Evolutionary conservation across 257 asterid genomes (phyloP).

Genomic region (Primulina tabacum): DNA sequence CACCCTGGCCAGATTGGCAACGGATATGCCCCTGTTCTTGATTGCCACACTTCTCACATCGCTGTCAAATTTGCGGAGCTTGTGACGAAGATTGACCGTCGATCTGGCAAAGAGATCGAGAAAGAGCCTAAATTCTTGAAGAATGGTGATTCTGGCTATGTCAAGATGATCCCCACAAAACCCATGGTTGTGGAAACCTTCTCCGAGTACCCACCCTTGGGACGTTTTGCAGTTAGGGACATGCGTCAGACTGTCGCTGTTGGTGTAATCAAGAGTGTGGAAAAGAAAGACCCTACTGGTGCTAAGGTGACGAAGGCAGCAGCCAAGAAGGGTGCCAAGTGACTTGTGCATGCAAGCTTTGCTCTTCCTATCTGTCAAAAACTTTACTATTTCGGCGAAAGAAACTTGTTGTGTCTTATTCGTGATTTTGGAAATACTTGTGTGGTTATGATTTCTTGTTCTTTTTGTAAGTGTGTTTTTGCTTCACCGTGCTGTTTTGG

Average conservation of each 20-base stretch:
- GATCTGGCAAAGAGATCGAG: conserved; percentile 41
- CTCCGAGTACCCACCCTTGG: conserved; percentile 37
- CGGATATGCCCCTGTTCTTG: conserved; percentile 43
- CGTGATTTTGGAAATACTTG: neutral
- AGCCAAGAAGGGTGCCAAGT: conserved; percentile 46
- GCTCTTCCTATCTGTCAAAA: neutral
- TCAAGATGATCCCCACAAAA: conserved; percentile 41
- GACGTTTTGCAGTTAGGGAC: conserved; percentile 45
- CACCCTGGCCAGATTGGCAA: conserved; percentile 43
- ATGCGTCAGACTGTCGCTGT: conserved; percentile 50
- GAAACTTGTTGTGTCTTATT: neutral
- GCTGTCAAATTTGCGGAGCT: conserved; percentile 42
- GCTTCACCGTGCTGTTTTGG: neutral
- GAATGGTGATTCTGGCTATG: conserved; percentile 40
- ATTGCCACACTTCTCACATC: conserved; percentile 43
- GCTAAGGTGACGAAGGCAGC: conserved; percentile 52
- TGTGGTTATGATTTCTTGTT: neutral
- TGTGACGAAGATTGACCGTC: conserved; percentile 39
- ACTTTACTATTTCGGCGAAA: neutral
- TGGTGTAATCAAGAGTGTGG: conserved; percentile 43
- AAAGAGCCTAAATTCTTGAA: conserved; percentile 40
- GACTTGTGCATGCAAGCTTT: neutral
- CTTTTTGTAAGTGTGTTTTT: neutral
- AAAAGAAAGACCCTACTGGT: conserved; percentile 43
- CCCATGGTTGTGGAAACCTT: conserved; percentile 46